Conservation (phyloP, 179 eudicot genomes). For the Sideroxylon spinosum region DNA sequence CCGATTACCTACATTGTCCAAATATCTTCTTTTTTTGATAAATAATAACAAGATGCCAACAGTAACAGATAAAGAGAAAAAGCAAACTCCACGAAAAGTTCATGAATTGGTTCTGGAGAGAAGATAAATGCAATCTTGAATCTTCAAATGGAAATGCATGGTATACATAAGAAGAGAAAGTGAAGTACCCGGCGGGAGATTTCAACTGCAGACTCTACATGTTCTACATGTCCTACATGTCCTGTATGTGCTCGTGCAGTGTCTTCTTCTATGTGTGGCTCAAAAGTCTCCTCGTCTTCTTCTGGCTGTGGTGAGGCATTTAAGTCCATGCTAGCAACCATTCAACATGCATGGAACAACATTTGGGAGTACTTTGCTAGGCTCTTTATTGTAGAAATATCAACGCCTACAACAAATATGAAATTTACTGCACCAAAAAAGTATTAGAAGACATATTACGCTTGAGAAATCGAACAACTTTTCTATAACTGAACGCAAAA, state of each 20-base stretch:
- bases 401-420: background rate
- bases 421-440: background rate
- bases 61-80: background rate
- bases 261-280: slow-evolving; percentile 46
- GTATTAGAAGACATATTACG: background rate
- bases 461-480: background rate
- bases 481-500: background rate
- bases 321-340: slow-evolving; percentile 45
- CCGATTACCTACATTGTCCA: background rate
- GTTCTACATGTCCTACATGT: slow-evolving; percentile 35
- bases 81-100: background rate
- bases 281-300: slow-evolving; percentile 71
- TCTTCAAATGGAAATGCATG: background rate
- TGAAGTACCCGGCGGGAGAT: slow-evolving; percentile 64
- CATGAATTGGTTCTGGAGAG: background rate
- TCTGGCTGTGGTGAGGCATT: slow-evolving; percentile 50
- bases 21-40: background rate
- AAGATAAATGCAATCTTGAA: background rate
- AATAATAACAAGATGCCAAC: background rate
- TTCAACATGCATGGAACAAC: slow-evolving; percentile 19
- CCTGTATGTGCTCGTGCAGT: slow-evolving; percentile 26
- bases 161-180: background rate
- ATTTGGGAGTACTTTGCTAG: slow-evolving; percentile 12
- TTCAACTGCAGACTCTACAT: slow-evolving; percentile 52
- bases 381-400: background rate